Evolutionary conservation across 768 basidiomycete genomes (phyloP), one percentile per base, ranked within the genome.

Genomic region (Leccinum uliginosum): DNA sequence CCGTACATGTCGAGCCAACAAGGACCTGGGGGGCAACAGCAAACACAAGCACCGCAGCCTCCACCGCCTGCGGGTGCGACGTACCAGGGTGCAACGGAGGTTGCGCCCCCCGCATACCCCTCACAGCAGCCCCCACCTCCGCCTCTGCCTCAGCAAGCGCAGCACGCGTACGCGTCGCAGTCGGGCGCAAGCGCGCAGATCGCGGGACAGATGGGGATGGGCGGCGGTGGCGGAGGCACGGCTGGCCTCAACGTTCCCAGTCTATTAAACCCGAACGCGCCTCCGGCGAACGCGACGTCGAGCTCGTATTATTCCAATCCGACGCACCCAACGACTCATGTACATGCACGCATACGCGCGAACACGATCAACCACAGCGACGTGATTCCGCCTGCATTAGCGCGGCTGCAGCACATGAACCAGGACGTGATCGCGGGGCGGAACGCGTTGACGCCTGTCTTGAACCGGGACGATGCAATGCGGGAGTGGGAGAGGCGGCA

Each of bases 401-500:
- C 93, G 23, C 82, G 92, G 32, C 73, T 95, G 60, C 88, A 91
- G 54, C 91, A 93, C 27, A 92, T 93, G 88, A 90, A 89, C 59
- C 85, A 88, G 73, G 89, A 88, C 71, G 84, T 85, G 65, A 87
- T 86, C 62, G 82, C 76, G 50, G 67, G 67, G 3, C 79, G 92
- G 53, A 91, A 92, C 64, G 89, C 91, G 21, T 71, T 97, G 71
- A 97, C 93, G 14, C 96, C 96, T 3, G 94, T 97, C 29, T 74
- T 98, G 61, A 95, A 96, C 64, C 81, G 96, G 52, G 96, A 98
- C 62, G 96, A 99, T 60, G 89, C 91, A 45, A 89, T 93, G 78
- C 83, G 88, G 44, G 96, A 98, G 74, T 98, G 96, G 96, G 97
- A 98, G 73, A 75, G 93, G 62, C 77, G 94, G 59, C 90, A 93